Evolutionary conservation across 192 early-diverging fungal species (phyloP), one percentile per base, ranked within the genome.

Genomic region (Coemansia sp.): DNA sequence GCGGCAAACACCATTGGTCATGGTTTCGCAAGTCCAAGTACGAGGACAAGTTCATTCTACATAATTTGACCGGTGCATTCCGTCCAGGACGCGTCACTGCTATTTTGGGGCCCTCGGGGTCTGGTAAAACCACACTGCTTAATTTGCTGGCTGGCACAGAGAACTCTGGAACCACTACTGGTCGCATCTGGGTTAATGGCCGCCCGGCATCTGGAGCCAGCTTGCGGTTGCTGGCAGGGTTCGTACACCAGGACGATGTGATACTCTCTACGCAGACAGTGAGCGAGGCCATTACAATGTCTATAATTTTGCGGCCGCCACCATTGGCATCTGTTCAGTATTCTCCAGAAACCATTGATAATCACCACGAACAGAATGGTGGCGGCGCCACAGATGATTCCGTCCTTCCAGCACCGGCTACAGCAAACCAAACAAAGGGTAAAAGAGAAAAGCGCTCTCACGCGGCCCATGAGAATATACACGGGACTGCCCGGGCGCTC

Each of bases 281-380:
- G 1, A 71, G 84, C 23, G 93, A 94, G 59, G 92, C 93, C 4
- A 87, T 94, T 30, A 78, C 73, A 7, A 85, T 88, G 84, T 88
- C 84, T 23, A 86, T 88, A 14, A 83, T 54, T 3, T 67, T 85
- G 41, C 83, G 86, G 2, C 71, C 65, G 26, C 64, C 77, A 21
- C 74, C 62, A 8, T 49, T 69, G 0, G 49, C 56, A 4, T 52
- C 54, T 19, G 26, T 53, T 21, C 28, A 61, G 59, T 30, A 54
- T 5, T 23, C 41, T 7, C 1, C 30, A 16, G 25, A 16, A 50
- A 31, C 53, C 31, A 27, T 4, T 25, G 48, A 34, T 23, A 44
- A 23, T 4, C 31, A 19, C 6, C 14, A 50, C 27, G 49, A 23
- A 38, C 30, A 7, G 30, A 48, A 21, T 25, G 38, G 48, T 47